These are phyloP conservation scores for Streptanthus diversifolius DNA, from an alignment of 345 rosid species.

Conservation along the genomic window DNA sequence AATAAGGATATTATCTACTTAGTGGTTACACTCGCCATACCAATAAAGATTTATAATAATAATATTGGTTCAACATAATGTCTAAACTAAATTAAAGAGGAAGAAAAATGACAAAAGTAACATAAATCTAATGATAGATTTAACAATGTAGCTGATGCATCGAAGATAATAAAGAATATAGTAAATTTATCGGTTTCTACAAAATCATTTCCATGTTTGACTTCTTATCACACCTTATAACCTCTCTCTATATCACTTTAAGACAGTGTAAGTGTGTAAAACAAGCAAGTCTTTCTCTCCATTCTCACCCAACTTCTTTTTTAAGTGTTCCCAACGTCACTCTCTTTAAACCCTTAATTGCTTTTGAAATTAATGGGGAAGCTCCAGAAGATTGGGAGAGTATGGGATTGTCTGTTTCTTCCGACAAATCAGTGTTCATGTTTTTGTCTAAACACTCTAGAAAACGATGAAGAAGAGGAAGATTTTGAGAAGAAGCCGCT, in stretches of 20 bases:
- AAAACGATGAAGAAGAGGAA: constrained; percentile 34
- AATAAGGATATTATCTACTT: background rate
- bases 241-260: constrained; percentile 16
- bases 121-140: constrained; percentile 29
- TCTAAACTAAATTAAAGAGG: background rate
- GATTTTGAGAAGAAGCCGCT: constrained; percentile 50
- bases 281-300: constrained; percentile 33
- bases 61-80: constrained; percentile 3
- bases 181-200: constrained; percentile 29
- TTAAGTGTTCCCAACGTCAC: constrained; percentile 3
- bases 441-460: constrained; percentile 55
- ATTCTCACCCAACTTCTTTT: constrained; percentile 7
- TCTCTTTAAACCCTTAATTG: background rate
- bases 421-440: constrained; percentile 54
- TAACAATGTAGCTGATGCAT: constrained; percentile 4
- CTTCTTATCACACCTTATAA: constrained; percentile 5
- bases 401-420: constrained; percentile 47
- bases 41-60: constrained; percentile 10
- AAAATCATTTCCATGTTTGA: constrained; percentile 35
- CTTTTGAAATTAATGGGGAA: constrained; percentile 45
- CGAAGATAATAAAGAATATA: constrained; percentile 22
- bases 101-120: constrained; percentile 18
- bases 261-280: constrained; percentile 31
- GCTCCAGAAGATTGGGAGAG: constrained; percentile 46
- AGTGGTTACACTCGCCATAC: constrained; percentile 17